Base-by-base conservation (phyloP, 1,284 basidiomycete genomes). In the Cutaneotrichosporon mucoides region DNA sequence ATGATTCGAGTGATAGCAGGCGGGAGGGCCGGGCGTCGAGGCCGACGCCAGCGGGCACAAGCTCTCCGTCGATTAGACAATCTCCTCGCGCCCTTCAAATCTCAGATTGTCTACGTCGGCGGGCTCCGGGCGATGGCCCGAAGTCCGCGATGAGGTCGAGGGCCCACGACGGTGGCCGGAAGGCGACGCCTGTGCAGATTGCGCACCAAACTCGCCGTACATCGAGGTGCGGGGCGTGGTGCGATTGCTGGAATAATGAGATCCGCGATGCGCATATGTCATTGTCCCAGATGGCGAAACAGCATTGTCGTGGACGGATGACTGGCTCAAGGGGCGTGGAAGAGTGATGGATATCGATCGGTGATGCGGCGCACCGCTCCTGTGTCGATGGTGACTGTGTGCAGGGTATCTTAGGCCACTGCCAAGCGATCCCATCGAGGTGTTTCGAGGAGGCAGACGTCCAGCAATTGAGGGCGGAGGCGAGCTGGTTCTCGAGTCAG, bases 301-400 rank as follows among this genome's bases (percentile, higher is more conserved):
- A 4, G 37, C 8, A 16, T 45, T 15, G 24, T 33, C 45, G 34
- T 48, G 34, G 34, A 48, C 33, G 10, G 59, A 60, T 5, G 54
- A 33, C 15, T 15, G 16, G 52, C 56, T 60, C 16, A 63, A 50
- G 6, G 62, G 59, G 10, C 62, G 58, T 2, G 62, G 62, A 11
- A 63, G 33, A 6, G 53, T 58, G 34, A 63, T 52, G n/a, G 46
- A 34, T 13, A 63, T 42, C n/a, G 15, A 48, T n/a, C 48, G 46
- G 15, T 38, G 43, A 50, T 63, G 62, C 9, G 62, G 62, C 6
- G 58, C 59, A 3, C 62, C 62, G 41, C 60, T 47, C 6, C 43
- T 4, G 7, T 53, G 47, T 34, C 13, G 34, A 4, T 42, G 60
- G 8, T 37, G 38, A 9, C 36, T 24, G 24, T 24, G 24, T 24